Evolutionary conservation across 495 filamentous ascomycete genomes (phyloP).

Genomic region (Saxophila tyrrhenica): DNA sequence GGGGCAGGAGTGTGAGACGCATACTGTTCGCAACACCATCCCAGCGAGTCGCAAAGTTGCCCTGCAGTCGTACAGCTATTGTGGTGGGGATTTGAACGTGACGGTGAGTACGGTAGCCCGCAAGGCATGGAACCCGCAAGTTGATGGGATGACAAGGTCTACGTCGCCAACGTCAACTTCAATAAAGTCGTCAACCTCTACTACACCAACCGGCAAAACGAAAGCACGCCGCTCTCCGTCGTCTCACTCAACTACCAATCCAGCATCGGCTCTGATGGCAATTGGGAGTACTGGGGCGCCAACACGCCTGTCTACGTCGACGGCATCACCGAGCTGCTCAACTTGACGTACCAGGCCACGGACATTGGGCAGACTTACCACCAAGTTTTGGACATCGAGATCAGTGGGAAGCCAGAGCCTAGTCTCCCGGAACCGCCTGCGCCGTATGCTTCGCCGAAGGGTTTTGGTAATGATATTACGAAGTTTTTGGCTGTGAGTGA

Average conservation of each 20-base stretch:
- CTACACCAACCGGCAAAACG: constrained; percentile 18
- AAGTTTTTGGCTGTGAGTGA: constrained; percentile 7
- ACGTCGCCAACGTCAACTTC: constrained; percentile 18
- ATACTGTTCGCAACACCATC: background rate
- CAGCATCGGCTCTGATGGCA: constrained; percentile 3
- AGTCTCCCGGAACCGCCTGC: constrained; percentile 3
- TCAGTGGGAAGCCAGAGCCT: constrained; percentile 12
- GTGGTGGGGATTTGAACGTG: constrained; percentile 10
- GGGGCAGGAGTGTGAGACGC: background rate
- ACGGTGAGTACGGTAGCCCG: background rate
- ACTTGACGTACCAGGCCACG: constrained; percentile 19
- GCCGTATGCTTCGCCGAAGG: constrained; percentile 19
- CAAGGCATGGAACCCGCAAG: too few species aligned
- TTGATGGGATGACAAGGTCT: too few species aligned
- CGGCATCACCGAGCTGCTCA: constrained; percentile 19
- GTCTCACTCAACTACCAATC: constrained; percentile 9
- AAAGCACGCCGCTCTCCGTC: constrained; percentile 14
- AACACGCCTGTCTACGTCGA: constrained; percentile 17
- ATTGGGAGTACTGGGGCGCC: constrained; percentile 16
- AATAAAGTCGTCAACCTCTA: constrained; percentile 20
- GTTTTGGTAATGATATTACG: constrained; percentile 19
- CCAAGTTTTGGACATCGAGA: constrained; percentile 8
- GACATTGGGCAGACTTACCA: constrained; percentile 20
- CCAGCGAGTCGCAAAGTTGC: background rate
- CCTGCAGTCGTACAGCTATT: constrained; percentile 2